phyloP scores from a whole-genome alignment of 305 asterid species.

The Fraxinus nigra region DNA sequence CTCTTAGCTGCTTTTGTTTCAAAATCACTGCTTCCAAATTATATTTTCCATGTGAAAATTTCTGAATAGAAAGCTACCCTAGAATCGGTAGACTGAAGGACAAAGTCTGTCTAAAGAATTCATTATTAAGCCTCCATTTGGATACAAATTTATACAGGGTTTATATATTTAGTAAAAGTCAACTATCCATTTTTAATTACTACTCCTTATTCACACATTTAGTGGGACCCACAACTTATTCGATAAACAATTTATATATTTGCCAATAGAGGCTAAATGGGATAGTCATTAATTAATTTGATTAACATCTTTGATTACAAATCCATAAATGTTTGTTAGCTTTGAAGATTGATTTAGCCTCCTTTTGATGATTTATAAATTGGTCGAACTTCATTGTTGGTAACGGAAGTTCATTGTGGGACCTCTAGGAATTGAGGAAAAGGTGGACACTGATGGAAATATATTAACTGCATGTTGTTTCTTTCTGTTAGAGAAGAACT shows the following conservation, averaged over 20 bases:
- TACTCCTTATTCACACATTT: too few relatives aligned
- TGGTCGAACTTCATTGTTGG: background rate
- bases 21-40: background rate
- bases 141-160: too few relatives aligned
- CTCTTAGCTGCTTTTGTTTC: background rate
- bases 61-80: background rate
- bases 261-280: background rate
- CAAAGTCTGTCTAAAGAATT: background rate
- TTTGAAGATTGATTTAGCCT: background rate
- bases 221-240: too few relatives aligned
- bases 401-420: background rate
- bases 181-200: too few relatives aligned
- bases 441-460: background rate
- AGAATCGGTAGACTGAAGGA: background rate
- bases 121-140: background rate
- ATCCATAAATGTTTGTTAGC: background rate
- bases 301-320: background rate
- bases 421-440: background rate
- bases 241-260: too few relatives aligned
- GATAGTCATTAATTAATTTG: background rate
- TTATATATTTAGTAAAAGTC: too few relatives aligned
- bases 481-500: conserved; percentile 60
- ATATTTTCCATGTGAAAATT: background rate
- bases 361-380: too few relatives aligned
- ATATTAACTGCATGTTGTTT: conserved; percentile 4